Percentiles rank a stretch among this genome's conserved stretches.
Conservation (phyloP, 2,329 filamentous ascomycete genomes). For the Celoporthe dispersa region DNA sequence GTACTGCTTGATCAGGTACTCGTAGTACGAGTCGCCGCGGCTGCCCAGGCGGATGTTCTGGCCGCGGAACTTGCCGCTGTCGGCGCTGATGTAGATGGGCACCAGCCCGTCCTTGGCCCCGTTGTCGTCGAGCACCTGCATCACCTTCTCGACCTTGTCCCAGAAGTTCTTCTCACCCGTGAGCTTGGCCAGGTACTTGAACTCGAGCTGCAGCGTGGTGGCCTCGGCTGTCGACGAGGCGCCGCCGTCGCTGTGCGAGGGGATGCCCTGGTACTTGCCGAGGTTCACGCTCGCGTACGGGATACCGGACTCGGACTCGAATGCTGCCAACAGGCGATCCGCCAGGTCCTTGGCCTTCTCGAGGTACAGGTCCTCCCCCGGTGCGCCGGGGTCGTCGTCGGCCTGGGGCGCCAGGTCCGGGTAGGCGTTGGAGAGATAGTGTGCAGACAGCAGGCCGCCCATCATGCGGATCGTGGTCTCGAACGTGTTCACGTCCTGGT, state of each 20-base stretch:
- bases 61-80: slow-evolving; percentile 77
- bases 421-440: slow-evolving; percentile 87
- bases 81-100: slow-evolving; percentile 87
- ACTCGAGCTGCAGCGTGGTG: slow-evolving; percentile 89
- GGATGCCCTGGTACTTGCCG: slow-evolving; percentile 73
- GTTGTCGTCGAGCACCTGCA: slow-evolving; percentile 87
- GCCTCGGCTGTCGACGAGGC: slow-evolving; percentile 94
- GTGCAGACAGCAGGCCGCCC: slow-evolving; percentile 87
- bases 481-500: slow-evolving; percentile 96
- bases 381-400: slow-evolving; percentile 71
- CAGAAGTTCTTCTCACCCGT: slow-evolving; percentile 93
- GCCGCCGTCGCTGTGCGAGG: slow-evolving; percentile 82
- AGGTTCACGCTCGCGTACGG: slow-evolving; percentile 92
- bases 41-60: slow-evolving; percentile 90
- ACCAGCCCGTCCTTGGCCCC: slow-evolving; percentile 79
- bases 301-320: slow-evolving; percentile 83
- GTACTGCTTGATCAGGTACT: slow-evolving; percentile 99
- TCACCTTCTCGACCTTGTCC: slow-evolving; percentile 89
- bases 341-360: slow-evolving; percentile 95
- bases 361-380: slow-evolving; percentile 89
- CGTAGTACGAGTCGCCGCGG: slow-evolving; percentile 96
- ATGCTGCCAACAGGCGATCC: slow-evolving; percentile 83
- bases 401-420: slow-evolving; percentile 76
- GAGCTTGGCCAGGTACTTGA: slow-evolving; percentile 94
- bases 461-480: slow-evolving; percentile 98